Percentiles rank a stretch among this genome's conserved stretches.
Conservation (phyloP, 371 early-diverging fungal species). For the Coemansia sp. region DNA sequence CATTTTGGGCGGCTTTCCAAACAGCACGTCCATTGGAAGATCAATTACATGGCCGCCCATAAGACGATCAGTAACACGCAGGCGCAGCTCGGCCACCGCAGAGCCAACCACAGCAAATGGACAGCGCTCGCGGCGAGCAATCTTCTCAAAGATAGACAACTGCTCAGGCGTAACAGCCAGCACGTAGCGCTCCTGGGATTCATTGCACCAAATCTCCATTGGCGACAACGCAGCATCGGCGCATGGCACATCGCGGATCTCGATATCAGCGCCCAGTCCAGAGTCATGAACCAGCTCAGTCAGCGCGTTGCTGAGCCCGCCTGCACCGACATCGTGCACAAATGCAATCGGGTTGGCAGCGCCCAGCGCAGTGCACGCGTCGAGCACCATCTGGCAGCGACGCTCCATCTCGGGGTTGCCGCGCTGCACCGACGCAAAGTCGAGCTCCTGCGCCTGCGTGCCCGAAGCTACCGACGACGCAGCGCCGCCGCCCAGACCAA, state of each 20-base stretch:
- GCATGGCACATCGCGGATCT: constrained; percentile 82
- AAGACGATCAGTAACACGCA: constrained; percentile 76
- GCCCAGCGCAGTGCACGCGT: constrained; percentile 83
- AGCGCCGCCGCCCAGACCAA: constrained; percentile 97
- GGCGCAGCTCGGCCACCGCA: constrained; percentile 81
- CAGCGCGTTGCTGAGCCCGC: constrained; percentile 94
- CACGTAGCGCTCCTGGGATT: constrained; percentile 96
- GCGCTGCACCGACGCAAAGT: constrained; percentile 96
- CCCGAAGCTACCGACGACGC: constrained; percentile 94
- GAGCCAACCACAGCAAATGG: constrained; percentile 88
- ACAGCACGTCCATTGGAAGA: constrained; percentile 90
- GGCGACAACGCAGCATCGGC: constrained; percentile 92
- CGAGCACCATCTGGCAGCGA: constrained; percentile 93
- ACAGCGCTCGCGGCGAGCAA: constrained; percentile 90
- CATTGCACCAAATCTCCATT: constrained; percentile 99
- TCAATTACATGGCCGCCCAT: constrained; percentile 72
- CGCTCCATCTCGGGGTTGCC: constrained; percentile 98
- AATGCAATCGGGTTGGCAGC: constrained; percentile 79
- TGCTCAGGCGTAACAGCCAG: constrained; percentile 72
- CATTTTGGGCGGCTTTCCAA: constrained; percentile 96
- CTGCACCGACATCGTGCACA: constrained; percentile 97
- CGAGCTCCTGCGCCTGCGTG: constrained; percentile 81
- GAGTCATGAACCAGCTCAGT: constrained; percentile 96
- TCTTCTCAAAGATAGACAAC: constrained; percentile 65
- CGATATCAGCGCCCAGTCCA: constrained; percentile 84